These are phyloP conservation scores for Funneliformis caledonium DNA, from an alignment of 371 early-diverging fungal genomes.

Conservation along the genomic window DNA sequence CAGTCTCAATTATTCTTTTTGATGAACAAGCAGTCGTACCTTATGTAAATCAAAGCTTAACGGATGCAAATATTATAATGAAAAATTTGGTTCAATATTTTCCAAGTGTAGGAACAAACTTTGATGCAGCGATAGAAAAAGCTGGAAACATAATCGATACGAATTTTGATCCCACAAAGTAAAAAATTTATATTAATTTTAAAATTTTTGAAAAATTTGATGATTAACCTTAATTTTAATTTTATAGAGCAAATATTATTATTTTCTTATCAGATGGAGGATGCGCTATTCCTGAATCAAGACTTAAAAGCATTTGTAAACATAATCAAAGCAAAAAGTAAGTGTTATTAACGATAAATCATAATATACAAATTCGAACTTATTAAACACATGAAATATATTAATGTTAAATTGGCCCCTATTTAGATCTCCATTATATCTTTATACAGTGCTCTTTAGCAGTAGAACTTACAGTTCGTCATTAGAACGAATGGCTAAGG, in stretches of 20 bases:
- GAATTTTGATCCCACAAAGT: constrained; percentile 36
- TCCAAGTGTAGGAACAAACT: constrained; percentile 26
- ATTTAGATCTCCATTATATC: constrained; percentile 24
- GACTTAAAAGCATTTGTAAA: constrained; percentile 16
- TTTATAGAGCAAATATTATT: constrained; percentile 31
- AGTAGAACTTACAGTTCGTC: not conserved
- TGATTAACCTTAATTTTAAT: not conserved
- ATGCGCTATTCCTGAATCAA: not conserved
- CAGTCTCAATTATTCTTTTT: constrained; percentile 23
- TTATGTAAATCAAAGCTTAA: constrained; percentile 18
- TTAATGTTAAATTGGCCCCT: not conserved
- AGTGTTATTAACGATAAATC: not conserved
- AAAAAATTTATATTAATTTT: not conserved
- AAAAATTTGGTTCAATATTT: not conserved
- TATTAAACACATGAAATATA: not conserved
- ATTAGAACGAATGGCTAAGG: constrained; percentile 1
- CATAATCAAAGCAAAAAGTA: not conserved
- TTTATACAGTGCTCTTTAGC: constrained; percentile 24
- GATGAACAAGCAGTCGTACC: not conserved
- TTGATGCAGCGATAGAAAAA: constrained; percentile 22
- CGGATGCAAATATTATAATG: not conserved
- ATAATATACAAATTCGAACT: not conserved
- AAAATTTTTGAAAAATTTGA: not conserved
- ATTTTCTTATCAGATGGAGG: constrained; percentile 37
- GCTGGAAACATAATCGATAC: constrained; percentile 2